A percentile compares a stretch with the other conserved stretches of the same genome.
phyloP scores from a whole-genome alignment of 139 green algal genomes.

The Closterium sp. region DNA sequence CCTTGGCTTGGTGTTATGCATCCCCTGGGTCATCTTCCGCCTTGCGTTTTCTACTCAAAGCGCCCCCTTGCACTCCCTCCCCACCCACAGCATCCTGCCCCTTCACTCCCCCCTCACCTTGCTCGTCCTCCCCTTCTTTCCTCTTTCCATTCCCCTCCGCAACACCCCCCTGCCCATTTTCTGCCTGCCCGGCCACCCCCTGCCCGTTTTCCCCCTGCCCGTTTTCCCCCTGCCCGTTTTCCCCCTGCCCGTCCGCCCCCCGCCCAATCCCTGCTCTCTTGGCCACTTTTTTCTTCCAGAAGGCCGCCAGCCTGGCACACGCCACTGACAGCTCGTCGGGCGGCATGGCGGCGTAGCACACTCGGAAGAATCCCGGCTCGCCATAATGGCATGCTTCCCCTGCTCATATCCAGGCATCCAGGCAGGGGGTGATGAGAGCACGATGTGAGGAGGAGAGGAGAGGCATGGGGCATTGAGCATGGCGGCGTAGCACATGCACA shows the following conservation, averaged over 20 bases:
- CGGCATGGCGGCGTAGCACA: conserved; percentile 40
- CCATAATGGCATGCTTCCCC: conserved; percentile 30
- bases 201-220: too few species aligned
- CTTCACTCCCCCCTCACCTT: background rate
- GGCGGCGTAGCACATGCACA: conserved; percentile 17
- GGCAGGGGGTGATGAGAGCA: too few species aligned
- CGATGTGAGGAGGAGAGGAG: too few species aligned
- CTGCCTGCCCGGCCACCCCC: too few species aligned
- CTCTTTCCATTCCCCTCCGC: background rate
- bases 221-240: background rate
- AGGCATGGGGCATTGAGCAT: too few species aligned
- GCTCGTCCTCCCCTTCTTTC: background rate
- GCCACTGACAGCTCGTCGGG: conserved; percentile 17
- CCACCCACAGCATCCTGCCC: too few species aligned
- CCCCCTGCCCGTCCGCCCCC: background rate
- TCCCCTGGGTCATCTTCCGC: background rate
- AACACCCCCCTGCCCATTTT: background rate
- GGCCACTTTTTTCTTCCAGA: conserved; percentile 6
- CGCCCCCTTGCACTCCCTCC: background rate
- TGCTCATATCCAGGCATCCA: background rate
- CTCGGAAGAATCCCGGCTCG: conserved; percentile 36
- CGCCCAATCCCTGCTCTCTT: background rate
- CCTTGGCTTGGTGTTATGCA: background rate
- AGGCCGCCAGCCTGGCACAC: background rate
- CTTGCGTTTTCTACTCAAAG: background rate